Evolutionary conservation across 2,329 filamentous ascomycete species (phyloP), one percentile per base, ranked within the genome.

Genomic region (Decorospora gaudefroyi): DNA sequence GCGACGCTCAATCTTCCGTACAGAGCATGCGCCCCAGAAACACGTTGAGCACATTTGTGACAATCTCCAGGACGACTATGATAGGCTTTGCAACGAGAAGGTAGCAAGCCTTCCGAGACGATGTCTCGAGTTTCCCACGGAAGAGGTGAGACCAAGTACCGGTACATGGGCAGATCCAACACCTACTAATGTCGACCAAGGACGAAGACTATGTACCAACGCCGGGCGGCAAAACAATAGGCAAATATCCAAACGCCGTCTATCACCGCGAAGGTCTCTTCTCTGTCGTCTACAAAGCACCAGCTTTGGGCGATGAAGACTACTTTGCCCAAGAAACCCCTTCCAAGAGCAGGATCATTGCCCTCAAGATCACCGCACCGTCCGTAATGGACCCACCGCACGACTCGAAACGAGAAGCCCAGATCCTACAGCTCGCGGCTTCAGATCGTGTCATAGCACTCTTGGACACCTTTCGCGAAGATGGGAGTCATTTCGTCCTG

Each of bases 331-430:
- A 57, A 13, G 51, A 57, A 11, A 48, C 46, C 10, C 37, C 55
- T 12, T 42, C 49, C 4, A 59, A 48, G 42, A 55, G 41, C 40
- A 61, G 36, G 35, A 54, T 81, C 8, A 76, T 86, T 4, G 93
- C 92, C 2, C 75, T 99, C 34, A 99, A 99, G 67, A 84, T 96
- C 46, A 95, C 93, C 23, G 84, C 83, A 18, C 85, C 88, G 21
- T 84, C 84, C 25, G 76, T 79, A 40, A 83, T 86, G 72, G 79
- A 84, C 25, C 84, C 87, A 46, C 93, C 93, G 7, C 93, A 99
- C 70, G 85, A 95, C 65, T 86, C 90, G 1, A 74, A 79, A 32
- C 84, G 88, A 29, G 93, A 99, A 74, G 84, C 85, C 38, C 83
- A 85, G 53, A 85, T 97, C 32, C 77, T 99, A 2, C 68, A 69